Base-by-base conservation (phyloP, 805 yeast species). In the Kodamaea kaohsiungensis region DNA sequence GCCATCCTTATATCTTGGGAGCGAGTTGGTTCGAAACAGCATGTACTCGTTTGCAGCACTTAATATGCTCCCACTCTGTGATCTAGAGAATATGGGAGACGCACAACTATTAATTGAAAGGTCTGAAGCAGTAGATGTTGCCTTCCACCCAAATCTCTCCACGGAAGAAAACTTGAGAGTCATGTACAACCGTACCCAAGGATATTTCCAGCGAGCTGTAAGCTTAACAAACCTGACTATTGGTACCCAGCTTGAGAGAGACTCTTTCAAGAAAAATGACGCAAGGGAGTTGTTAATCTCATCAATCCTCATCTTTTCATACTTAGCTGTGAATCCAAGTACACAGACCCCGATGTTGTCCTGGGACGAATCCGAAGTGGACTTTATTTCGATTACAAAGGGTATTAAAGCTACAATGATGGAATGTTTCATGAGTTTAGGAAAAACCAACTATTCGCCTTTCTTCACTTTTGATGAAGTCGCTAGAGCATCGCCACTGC, bases 311-410 rank as follows among this genome's bases (percentile, higher is more conserved):
- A 56, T 69, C 15, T 69, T 61, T 55, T 62, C 73, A 15, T 72
- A 61, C 46, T 52, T 71, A 8, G 70, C 70, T 2, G 52, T 72
- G 2, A 75, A 71, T 54, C 72, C 75, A 2, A 67, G 65, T 47
- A 58, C 57, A 16, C 53, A 69, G 8, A 50, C 66, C 18, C 75
- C 76, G 4, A 54, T 73, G 25, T 59, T 73, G 0, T 60, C 61
- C 16, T 65, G 62, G 39, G 65, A 64, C 16, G 46, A 47, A 2
- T 46, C 50, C 8, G 61, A 61, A 8, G 46, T 62, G 1, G 72
- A 68, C 49, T 55, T 66, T 18, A 35, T 69, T 10, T 61, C 64
- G 7, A 58, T 66, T 3, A 46, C 64, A 22, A 46, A 33, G 15
- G 68, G 70, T 2, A 55, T 67, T 2, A 55, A 53, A 10, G 19